Evolutionary conservation across 2,329 filamentous ascomycete species (phyloP).

Genomic region (Botryotinia calthae): DNA sequence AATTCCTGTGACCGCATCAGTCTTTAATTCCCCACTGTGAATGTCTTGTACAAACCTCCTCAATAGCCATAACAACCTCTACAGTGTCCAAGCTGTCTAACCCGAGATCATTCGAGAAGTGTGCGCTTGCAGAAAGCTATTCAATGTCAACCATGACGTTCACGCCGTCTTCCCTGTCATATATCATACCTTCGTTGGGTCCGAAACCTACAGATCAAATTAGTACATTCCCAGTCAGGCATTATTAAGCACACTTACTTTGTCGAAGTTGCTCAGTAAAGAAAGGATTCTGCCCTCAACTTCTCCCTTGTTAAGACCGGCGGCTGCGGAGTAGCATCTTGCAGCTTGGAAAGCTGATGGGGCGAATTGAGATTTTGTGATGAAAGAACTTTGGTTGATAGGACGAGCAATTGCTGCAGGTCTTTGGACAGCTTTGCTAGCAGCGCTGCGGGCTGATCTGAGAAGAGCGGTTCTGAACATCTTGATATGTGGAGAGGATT

Average conservation of each 20-base stretch:
- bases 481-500: slow-evolving; percentile 41
- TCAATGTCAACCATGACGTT: slow-evolving; percentile 29
- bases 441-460: slow-evolving; percentile 63
- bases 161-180: neutral
- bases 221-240: slow-evolving; percentile 23
- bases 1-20: slow-evolving; percentile 49
- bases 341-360: slow-evolving; percentile 65
- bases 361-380: slow-evolving; percentile 62
- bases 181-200: slow-evolving; percentile 56
- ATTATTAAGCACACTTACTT: slow-evolving; percentile 56
- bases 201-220: slow-evolving; percentile 58
- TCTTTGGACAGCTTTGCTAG: slow-evolving; percentile 50
- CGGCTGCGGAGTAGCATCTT: slow-evolving; percentile 82
- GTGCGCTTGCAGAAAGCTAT: slow-evolving; percentile 77
- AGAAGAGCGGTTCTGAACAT: slow-evolving; percentile 92
- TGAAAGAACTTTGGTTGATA: slow-evolving; percentile 56
- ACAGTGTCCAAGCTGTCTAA: slow-evolving; percentile 97
- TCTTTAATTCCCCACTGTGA: slow-evolving; percentile 8
- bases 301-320: slow-evolving; percentile 76
- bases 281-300: slow-evolving; percentile 90
- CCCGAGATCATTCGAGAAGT: slow-evolving; percentile 97
- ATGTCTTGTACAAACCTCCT: slow-evolving; percentile 64
- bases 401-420: slow-evolving; percentile 57
- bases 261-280: slow-evolving; percentile 94
- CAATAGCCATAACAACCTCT: slow-evolving; percentile 99